Base-by-base conservation (phyloP, 495 filamentous ascomycete genomes). In the Evernia prunastri region DNA sequence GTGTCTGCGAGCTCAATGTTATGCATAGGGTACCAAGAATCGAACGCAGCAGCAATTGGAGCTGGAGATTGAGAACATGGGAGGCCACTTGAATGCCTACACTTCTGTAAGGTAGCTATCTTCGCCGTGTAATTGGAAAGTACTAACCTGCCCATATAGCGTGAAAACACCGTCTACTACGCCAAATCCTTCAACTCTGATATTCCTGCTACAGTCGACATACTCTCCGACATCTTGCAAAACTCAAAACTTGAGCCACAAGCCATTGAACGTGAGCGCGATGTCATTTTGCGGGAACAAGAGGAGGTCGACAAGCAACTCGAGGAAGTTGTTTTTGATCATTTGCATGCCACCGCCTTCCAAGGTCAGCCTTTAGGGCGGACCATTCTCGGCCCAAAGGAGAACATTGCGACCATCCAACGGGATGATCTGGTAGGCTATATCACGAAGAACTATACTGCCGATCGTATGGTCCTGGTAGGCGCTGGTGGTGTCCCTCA, bases 221-320 rank as follows among this genome's bases (percentile, higher is more conserved):
- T 99, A 76, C 90, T 99, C 61, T 87, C 95, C 78, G 94, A 99
- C 75, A 99, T 99, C 75, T 88, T 99, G 42, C 94, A 97, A 77
- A 92, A 97, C 85, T 97, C 94, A 63, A 96, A 94, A 82, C 90
- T 99, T 64, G 94, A 99, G 78, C 78, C 85, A 67, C 75, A 80
- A 67, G 92, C 94, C 68, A 97, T 99, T 70, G 92, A 99, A 81
- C 87, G 94, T 51, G 94, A 99, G 79, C 87, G 94, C 68, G 92
- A 96, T 75, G 94, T 99, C 71, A 99, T 99, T 74, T 86, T 99
- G 67, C 89, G 94, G 69, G 94, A 99, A 81, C 91, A 96, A 70
- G 95, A 99, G 81, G 94, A 99, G 82, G 94, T 99, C 71, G 95
- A 97, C 82, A 97, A 97, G 85, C 92, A 97, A 81, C 80, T 97